These are phyloP conservation scores for Erythrobasidium hasegawianum DNA, from an alignment of 1,284 basidiomycete genomes.

Conservation along the genomic window DNA sequence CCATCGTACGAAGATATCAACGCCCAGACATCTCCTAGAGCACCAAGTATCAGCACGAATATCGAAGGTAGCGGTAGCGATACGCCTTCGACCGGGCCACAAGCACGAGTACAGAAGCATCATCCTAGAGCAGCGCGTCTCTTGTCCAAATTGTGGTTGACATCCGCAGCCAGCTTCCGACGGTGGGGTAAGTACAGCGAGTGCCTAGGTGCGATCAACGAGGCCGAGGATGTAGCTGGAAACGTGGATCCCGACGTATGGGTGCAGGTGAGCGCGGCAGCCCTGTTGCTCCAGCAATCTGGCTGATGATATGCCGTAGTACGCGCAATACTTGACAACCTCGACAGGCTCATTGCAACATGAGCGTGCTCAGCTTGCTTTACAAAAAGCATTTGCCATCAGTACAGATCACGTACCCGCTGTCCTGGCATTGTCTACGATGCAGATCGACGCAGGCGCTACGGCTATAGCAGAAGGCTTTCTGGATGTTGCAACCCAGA, in stretches of 20 bases:
- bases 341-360: slow-evolving; percentile 47
- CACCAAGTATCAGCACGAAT: background rate
- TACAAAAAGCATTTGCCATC: slow-evolving; percentile 39
- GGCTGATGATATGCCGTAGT: background rate
- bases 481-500: slow-evolving; percentile 52
- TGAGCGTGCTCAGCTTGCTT: slow-evolving; percentile 8
- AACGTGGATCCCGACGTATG: slow-evolving; percentile 77
- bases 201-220: slow-evolving; percentile 82
- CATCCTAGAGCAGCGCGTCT: slow-evolving; percentile 19
- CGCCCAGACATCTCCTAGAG: background rate
- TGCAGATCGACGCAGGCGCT: slow-evolving; percentile 62
- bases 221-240: slow-evolving; percentile 86
- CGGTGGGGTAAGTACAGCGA: slow-evolving; percentile 84
- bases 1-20: background rate
- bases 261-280: slow-evolving; percentile 67
- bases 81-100: background rate
- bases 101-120: slow-evolving; percentile 3
- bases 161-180: slow-evolving; percentile 89
- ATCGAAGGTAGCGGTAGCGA: no score
- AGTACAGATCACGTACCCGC: slow-evolving; percentile 68
- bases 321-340: slow-evolving; percentile 49
- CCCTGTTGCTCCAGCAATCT: background rate
- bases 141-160: slow-evolving; percentile 72
- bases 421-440: slow-evolving; percentile 66
- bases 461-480: slow-evolving; percentile 48